Evolutionary conservation across 768 basidiomycete genomes (phyloP).

Genomic region (Clitopilus passeckerianus): DNA sequence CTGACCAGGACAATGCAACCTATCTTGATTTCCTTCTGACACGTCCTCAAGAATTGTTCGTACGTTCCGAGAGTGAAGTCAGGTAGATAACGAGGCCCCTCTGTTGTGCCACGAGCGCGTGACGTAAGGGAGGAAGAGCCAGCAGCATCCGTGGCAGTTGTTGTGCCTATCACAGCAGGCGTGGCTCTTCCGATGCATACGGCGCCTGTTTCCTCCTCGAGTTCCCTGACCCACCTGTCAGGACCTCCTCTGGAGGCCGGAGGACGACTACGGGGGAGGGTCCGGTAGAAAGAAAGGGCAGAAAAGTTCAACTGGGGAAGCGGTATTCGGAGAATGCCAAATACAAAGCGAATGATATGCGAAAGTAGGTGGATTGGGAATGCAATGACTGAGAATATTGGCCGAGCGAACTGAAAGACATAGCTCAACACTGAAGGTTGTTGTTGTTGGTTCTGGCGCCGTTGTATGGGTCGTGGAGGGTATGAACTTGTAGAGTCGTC

Average conservation of each 20-base stretch:
- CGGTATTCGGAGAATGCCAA: constrained; percentile 64
- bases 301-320: constrained; percentile 53
- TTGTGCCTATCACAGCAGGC: constrained; percentile 26
- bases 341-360: constrained; percentile 58
- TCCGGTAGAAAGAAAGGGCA: constrained; percentile 40
- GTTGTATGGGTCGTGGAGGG: constrained; percentile 8
- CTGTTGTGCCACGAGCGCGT: constrained; percentile 21
- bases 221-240: constrained; percentile 72
- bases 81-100: constrained; percentile 54
- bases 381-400: constrained; percentile 45
- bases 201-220: constrained; percentile 86
- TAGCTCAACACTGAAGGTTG: constrained; percentile 10
- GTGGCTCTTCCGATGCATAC: constrained; percentile 45
- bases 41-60: constrained; percentile 67
- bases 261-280: constrained; percentile 29
- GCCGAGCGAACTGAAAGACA: constrained; percentile 18
- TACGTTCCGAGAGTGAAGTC: constrained; percentile 82
- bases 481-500: constrained; percentile 39
- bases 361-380: constrained; percentile 59
- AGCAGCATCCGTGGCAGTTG: constrained; percentile 22
- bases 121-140: constrained; percentile 44
- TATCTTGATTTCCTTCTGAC: constrained; percentile 68
- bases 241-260: constrained; percentile 42
- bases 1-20: constrained; percentile 82
- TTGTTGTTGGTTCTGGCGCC: neutral